Percentiles rank a stretch among this genome's conserved stretches.
Evolutionary conservation across 164 flowering plant species (phyloP).

Genomic region (Aristolochia californica): DNA sequence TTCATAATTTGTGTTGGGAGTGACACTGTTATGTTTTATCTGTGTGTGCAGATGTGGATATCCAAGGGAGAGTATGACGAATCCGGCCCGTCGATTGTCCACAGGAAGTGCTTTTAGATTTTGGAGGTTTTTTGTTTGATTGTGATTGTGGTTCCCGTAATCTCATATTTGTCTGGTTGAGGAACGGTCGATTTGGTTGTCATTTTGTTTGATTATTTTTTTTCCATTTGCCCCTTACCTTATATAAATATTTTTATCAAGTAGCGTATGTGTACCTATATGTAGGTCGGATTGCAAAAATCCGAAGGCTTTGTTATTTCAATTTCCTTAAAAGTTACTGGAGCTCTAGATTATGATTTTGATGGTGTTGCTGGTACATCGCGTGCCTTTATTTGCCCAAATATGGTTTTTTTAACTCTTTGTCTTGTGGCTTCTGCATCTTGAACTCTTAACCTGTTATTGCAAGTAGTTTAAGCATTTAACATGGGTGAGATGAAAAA

Average conservation of each 20-base stretch:
- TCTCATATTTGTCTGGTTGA: constrained; percentile 12
- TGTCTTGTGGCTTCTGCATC: no score
- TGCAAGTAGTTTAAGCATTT: no score
- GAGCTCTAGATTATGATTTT: no score
- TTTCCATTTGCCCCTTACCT: not conserved
- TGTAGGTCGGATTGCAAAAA: constrained; percentile 5
- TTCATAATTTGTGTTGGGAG: no score
- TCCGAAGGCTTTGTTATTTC: constrained; percentile 4
- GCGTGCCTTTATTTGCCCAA: no score
- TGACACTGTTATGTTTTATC: not conserved
- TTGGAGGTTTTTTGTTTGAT: constrained; percentile 11
- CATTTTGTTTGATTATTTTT: constrained; percentile 3
- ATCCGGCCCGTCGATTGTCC: constrained; percentile 60
- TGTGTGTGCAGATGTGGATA: constrained; percentile 58
- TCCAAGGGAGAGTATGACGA: constrained; percentile 62
- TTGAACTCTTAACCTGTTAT: no score
- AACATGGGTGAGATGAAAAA: no score
- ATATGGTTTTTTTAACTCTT: no score
- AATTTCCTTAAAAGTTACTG: not conserved
- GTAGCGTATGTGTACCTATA: constrained; percentile 1
- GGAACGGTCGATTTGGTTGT: constrained; percentile 7
- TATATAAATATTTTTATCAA: not conserved
- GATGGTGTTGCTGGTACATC: no score
- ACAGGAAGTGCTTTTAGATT: constrained; percentile 59
- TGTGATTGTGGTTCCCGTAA: constrained; percentile 6